These are phyloP conservation scores for Carex myosuroides DNA, from an alignment of 176 grass and related monocot genomes.

Conservation along the genomic window DNA sequence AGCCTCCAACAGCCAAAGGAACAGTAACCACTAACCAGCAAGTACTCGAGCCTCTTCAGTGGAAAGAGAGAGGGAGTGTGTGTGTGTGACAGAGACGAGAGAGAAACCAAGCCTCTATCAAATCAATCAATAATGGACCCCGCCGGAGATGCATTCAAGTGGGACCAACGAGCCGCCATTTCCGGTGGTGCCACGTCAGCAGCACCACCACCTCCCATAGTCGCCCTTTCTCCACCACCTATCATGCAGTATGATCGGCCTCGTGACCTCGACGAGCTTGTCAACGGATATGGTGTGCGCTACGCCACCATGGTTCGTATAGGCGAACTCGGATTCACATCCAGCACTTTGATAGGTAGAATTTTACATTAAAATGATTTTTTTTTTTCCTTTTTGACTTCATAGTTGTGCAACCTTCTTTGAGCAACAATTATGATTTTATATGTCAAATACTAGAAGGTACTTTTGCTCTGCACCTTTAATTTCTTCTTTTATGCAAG, in stretches of 20 bases:
- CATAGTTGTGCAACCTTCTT: not conserved
- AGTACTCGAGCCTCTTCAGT: conserved; percentile 14
- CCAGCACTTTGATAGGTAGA: conserved; percentile 38
- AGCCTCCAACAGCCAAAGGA: conserved; percentile 28
- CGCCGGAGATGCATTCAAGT: conserved; percentile 33
- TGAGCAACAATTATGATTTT: not conserved
- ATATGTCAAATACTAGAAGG: not conserved
- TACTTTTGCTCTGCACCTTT: not conserved
- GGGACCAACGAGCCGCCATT: conserved; percentile 20
- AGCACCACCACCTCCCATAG: not conserved
- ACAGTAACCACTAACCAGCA: conserved; percentile 3
- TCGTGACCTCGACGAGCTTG: conserved; percentile 37
- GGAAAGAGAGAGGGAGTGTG: not conserved
- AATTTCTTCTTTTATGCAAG: not conserved
- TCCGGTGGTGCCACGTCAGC: not conserved
- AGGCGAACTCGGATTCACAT: conserved; percentile 45
- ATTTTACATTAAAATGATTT: not conserved
- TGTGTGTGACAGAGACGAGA: not conserved
- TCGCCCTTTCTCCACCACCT: not conserved
- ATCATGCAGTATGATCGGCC: conserved; percentile 23
- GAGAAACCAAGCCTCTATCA: not conserved
- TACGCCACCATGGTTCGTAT: conserved; percentile 42
- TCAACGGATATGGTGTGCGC: conserved; percentile 33
- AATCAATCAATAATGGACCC: conserved; percentile 5
- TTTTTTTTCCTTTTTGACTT: not conserved